Base-by-base conservation (phyloP, 495 filamentous ascomycete genomes). In the Tuber umbilicatum region DNA sequence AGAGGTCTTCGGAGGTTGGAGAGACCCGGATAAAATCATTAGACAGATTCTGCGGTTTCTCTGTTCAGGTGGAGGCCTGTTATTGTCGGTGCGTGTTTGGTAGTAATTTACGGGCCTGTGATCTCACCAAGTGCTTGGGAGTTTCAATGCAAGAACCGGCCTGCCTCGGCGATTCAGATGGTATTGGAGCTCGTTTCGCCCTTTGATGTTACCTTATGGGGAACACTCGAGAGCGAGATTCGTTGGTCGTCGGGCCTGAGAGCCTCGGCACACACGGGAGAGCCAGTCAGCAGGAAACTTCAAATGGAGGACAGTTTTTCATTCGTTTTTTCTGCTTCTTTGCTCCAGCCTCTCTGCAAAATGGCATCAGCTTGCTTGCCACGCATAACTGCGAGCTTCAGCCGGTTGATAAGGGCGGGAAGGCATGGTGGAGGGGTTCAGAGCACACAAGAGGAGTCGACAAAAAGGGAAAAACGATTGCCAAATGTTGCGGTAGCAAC, bases 401-500 rank as follows among this genome's bases (percentile, higher is more conserved):
- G 40, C 76, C 77, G 77, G 77, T 76, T 79, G 77, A 78, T 78
- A 79, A 78, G 45, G 4, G 14, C 55, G 35, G 55, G 27, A 64
- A 17, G 27, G 55, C 27, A 35, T 31, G n/a, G 50, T 60, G 27
- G 31, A 64, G 27, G 71, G 72, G 69, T 72, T 27, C 69, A 72
- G 75, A 47, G 31, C 47, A 72, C 41, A 72, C 68, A 60, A 75
- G 68, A 67, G 43, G 73, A 42, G 68, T 68, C 68, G 70, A 76
- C 68, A 68, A 75, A 45, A 70, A 72, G 35, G 72, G 60, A 76
- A 76, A 79, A 78, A 70, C 71, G 77, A 79, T 71, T 60, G 77
- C 72, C 55, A 64, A 35, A 35, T 47, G 77, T 72, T 75, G 77
- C 77, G 60, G 77, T 69, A 78, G 75, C 77, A 78, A 75, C 77